These are phyloP conservation scores for Krasilnikovozyma curviuscula DNA, from an alignment of 768 basidiomycete genomes.

Conservation along the genomic window DNA sequence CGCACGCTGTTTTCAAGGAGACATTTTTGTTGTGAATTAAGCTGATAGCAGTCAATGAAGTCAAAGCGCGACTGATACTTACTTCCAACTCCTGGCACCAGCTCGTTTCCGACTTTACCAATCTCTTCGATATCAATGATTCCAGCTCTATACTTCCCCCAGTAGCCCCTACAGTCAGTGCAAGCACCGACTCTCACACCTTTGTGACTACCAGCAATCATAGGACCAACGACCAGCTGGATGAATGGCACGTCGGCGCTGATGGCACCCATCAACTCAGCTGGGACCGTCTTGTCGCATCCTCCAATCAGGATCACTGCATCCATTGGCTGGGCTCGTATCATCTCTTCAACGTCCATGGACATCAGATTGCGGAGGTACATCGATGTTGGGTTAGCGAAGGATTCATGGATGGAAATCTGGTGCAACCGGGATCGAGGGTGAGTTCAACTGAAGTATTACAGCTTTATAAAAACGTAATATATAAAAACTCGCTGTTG, in stretches of 20 bases:
- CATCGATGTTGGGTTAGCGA: slow-evolving; percentile 19
- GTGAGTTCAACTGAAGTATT: too few species aligned
- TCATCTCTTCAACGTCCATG: slow-evolving; percentile 22
- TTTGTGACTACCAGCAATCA: slow-evolving; percentile 18
- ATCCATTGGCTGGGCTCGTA: slow-evolving; percentile 20
- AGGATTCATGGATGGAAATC: slow-evolving; percentile 20
- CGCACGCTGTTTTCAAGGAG: too few species aligned
- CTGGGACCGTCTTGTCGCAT: slow-evolving; percentile 22
- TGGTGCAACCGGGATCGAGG: too few species aligned
- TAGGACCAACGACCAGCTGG: slow-evolving; percentile 19
- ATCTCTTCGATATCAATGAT: slow-evolving; percentile 20
- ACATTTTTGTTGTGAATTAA: too few species aligned
- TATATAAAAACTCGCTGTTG: too few species aligned
- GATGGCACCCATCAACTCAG: slow-evolving; percentile 21
- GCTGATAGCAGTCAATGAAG: too few species aligned
- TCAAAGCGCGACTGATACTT: too few species aligned
- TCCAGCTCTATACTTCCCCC: slow-evolving; percentile 19
- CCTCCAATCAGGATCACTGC: slow-evolving; percentile 16
- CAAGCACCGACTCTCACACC: slow-evolving; percentile 22
- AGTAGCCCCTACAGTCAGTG: slow-evolving; percentile 20
- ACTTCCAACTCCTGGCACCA: slow-evolving; percentile 19
- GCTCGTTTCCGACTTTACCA: slow-evolving; percentile 16
- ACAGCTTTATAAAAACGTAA: too few species aligned
- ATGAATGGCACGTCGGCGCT: slow-evolving; percentile 18
- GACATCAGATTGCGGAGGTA: slow-evolving; percentile 20